These are phyloP conservation scores for Brassica rapa DNA, from an alignment of 345 rosid genomes.

Conservation along the genomic window DNA sequence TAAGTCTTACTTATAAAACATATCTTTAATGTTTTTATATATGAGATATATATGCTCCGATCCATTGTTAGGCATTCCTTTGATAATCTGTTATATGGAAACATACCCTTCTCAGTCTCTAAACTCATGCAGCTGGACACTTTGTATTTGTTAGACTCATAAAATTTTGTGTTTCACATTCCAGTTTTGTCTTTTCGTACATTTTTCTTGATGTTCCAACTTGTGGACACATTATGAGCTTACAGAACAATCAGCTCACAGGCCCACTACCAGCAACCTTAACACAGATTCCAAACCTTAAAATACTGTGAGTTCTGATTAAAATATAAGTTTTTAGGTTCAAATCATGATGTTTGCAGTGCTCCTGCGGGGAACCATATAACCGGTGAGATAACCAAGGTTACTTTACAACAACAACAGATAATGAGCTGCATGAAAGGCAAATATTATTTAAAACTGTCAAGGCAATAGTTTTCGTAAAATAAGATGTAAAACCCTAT, in stretches of 20 bases:
- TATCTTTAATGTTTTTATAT: background rate
- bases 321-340: background rate
- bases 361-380: slow-evolving; percentile 84
- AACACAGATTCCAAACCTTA: slow-evolving; percentile 85
- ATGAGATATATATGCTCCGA: background rate
- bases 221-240: slow-evolving; percentile 47
- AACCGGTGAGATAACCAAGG: slow-evolving; percentile 57
- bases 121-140: slow-evolving; percentile 76
- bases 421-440: background rate
- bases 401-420: slow-evolving; percentile 4
- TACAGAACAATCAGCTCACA: slow-evolving; percentile 74
- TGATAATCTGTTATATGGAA: slow-evolving; percentile 67
- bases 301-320: slow-evolving; percentile 62
- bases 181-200: too few species aligned
- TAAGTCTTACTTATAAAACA: slow-evolving; percentile 24
- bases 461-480: background rate
- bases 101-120: slow-evolving; percentile 79
- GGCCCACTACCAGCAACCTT: slow-evolving; percentile 92
- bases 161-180: background rate
- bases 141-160: slow-evolving; percentile 44
- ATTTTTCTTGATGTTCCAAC: background rate
- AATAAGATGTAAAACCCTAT: too few species aligned
- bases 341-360: slow-evolving; percentile 34
- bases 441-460: background rate
- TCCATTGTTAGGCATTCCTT: slow-evolving; percentile 62